Conservation (phyloP, 116 monocot genomes). For the Phalaenopsis hybrid region DNA sequence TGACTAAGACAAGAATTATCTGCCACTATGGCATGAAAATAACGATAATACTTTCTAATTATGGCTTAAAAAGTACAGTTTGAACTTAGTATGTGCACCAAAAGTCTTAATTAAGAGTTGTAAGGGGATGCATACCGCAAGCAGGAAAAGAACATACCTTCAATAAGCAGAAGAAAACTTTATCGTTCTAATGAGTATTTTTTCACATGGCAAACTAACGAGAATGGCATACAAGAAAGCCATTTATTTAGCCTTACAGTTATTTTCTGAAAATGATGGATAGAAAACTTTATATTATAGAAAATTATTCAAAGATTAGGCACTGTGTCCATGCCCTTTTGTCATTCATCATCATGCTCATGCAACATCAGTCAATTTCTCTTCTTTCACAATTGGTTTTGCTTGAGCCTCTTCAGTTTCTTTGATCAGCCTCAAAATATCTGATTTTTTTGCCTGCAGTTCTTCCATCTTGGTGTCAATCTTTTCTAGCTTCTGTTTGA, state of each 20-base stretch:
- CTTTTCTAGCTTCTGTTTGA: slow-evolving; percentile 49
- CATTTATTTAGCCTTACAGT: neutral
- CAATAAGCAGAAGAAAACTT: neutral
- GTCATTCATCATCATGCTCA: neutral
- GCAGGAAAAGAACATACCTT: neutral
- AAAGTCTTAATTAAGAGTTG: neutral
- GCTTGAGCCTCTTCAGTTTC: slow-evolving; percentile 20
- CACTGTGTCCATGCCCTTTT: neutral
- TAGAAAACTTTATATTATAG: neutral
- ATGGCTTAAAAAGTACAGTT: neutral
- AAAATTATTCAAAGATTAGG: slow-evolving; percentile 1
- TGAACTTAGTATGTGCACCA: neutral
- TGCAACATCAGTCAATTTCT: neutral
- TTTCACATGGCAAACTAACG: neutral
- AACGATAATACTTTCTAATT: neutral
- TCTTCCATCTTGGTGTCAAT: slow-evolving; percentile 30
- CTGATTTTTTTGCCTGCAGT: slow-evolving; percentile 24
- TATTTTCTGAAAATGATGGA: neutral
- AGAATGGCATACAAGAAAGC: neutral
- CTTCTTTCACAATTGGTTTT: slow-evolving; percentile 9
- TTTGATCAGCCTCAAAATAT: slow-evolving; percentile 30
- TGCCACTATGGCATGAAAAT: neutral
- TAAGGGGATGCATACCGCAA: neutral
- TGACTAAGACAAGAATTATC: neutral
- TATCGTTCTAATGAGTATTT: neutral